Evolutionary conservation across 2,329 filamentous ascomycete species (phyloP).

Genomic region (Calonectria crousiana): DNA sequence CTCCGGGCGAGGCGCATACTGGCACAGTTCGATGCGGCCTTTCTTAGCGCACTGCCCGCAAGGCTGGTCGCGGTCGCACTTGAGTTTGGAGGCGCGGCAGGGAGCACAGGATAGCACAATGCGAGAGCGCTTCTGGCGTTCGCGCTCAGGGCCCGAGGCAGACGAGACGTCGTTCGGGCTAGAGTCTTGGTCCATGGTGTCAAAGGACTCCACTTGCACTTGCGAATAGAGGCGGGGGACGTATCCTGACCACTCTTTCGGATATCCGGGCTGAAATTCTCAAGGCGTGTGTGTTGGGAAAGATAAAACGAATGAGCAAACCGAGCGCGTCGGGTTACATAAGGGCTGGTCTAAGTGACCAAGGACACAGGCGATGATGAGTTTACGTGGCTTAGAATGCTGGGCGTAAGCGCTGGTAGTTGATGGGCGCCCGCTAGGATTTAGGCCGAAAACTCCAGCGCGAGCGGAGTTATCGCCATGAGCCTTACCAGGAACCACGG

Average conservation of each 20-base stretch:
- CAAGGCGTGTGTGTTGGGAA: background rate
- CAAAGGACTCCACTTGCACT: background rate
- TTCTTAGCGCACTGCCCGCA: slow-evolving; percentile 67
- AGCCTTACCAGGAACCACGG: background rate
- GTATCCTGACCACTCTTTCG: background rate
- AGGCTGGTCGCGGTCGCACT: slow-evolving; percentile 66
- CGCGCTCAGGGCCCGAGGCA: slow-evolving; percentile 23
- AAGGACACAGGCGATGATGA: background rate
- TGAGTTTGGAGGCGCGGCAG: slow-evolving; percentile 67
- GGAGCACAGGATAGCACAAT: slow-evolving; percentile 65
- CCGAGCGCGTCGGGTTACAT: too few relatives aligned
- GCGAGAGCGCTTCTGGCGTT: slow-evolving; percentile 58
- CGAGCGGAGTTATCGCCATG: background rate
- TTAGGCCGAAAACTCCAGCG: slow-evolving; percentile 4
- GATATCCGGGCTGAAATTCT: background rate
- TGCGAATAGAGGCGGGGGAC: background rate
- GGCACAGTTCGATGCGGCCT: slow-evolving; percentile 58
- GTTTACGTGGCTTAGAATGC: slow-evolving; percentile 14
- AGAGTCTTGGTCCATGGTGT: slow-evolving; percentile 33
- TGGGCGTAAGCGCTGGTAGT: background rate
- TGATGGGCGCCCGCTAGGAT: background rate
- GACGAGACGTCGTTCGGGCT: slow-evolving; percentile 40
- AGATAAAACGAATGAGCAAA: background rate
- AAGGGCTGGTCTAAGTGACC: background rate
- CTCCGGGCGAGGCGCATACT: slow-evolving; percentile 62